Evolutionary conservation across 805 yeast genomes (phyloP).

Genomic region (Komagataella mondaviorum): DNA sequence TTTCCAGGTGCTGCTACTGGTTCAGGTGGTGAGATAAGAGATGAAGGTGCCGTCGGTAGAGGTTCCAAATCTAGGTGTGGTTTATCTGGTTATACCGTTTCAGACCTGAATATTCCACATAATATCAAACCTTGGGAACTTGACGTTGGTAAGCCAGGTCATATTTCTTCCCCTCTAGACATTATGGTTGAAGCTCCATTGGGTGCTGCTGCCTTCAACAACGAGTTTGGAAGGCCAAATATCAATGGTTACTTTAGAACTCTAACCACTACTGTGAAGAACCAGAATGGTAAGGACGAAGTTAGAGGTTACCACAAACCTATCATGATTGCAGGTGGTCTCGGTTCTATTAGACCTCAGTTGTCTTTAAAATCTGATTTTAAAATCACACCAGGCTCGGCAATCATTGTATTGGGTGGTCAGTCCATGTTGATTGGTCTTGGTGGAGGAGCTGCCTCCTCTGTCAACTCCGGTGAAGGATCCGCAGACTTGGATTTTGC

Average conservation of each 20-base stretch:
- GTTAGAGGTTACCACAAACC: constrained; percentile 97
- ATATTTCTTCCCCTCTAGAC: constrained; percentile 84
- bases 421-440: constrained; percentile 96
- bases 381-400: constrained; percentile 83
- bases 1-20: constrained; percentile 99
- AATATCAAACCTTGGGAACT: constrained; percentile 92
- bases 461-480: constrained; percentile 91
- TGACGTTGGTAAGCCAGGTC: constrained; percentile 79
- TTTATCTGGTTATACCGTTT: constrained; percentile 80
- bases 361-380: constrained; percentile 72
- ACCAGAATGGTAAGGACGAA: constrained; percentile 50
- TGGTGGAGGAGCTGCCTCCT: constrained; percentile 99
- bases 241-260: constrained; percentile 96
- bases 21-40: constrained; percentile 99
- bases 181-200: constrained; percentile 96
- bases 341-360: constrained; percentile 92
- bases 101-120: constrained; percentile 80
- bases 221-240: constrained; percentile 97
- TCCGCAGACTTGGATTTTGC: constrained; percentile 96
- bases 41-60: constrained; percentile 98
- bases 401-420: constrained; percentile 91
- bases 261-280: constrained; percentile 64
- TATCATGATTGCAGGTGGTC: constrained; percentile 98
- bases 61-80: constrained; percentile 98
- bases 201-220: constrained; percentile 96